Conservation (phyloP, 768 basidiomycete species). For the Termitomyces eurrhizus region DNA sequence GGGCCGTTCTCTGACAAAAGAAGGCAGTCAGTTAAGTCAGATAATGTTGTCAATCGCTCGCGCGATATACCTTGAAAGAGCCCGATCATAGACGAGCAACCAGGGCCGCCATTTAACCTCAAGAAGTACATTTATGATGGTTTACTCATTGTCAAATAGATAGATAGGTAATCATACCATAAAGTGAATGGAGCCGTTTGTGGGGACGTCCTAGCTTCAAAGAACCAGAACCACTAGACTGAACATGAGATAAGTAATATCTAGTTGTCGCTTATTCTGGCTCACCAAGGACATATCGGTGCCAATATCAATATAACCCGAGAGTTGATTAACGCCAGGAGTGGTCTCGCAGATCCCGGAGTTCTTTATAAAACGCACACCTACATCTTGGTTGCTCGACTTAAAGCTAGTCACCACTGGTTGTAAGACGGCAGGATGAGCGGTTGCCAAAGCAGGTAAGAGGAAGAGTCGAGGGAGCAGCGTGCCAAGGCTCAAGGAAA, state of each 20-base stretch:
- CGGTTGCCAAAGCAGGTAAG: neutral
- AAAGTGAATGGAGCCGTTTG: constrained; percentile 64
- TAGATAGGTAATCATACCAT: constrained; percentile 34
- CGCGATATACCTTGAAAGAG: constrained; percentile 51
- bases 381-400: constrained; percentile 22
- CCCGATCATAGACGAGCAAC: constrained; percentile 61
- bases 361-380: constrained; percentile 49
- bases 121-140: neutral
- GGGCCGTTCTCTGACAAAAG: constrained; percentile 53
- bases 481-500: neutral
- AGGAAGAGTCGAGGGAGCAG: neutral
- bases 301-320: constrained; percentile 59
- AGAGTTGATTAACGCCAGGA: constrained; percentile 53
- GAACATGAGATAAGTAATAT: neutral
- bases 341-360: constrained; percentile 68
- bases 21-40: neutral
- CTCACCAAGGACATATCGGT: constrained; percentile 56
- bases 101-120: constrained; percentile 59
- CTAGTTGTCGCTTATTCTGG: neutral
- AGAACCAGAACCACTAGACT: constrained; percentile 70
- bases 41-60: neutral
- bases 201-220: constrained; percentile 55
- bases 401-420: constrained; percentile 28
- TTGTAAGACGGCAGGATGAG: constrained; percentile 21
- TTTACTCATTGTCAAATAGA: neutral